Percentiles rank a stretch among this genome's conserved stretches.
Evolutionary conservation across 305 asterid species (phyloP).

Genomic region (Solanum chacoense): DNA sequence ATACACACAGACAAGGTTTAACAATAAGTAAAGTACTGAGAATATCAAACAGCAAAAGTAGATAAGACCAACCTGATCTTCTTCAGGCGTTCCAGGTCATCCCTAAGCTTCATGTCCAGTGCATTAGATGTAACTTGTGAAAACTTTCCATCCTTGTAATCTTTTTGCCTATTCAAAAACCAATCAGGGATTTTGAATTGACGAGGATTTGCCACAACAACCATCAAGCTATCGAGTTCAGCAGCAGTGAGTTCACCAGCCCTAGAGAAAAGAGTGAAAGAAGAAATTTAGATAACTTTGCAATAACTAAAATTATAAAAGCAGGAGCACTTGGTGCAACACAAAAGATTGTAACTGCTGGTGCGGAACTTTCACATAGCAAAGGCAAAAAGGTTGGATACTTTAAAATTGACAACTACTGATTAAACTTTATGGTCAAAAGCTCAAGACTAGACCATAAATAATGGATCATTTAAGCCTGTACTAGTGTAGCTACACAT

Average conservation of each 20-base stretch:
- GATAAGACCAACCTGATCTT: constrained; percentile 13
- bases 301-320: background rate
- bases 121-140: constrained; percentile 22
- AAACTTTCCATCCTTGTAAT: constrained; percentile 18
- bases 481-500: background rate
- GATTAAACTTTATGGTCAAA: background rate
- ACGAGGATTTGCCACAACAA: constrained; percentile 15
- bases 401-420: background rate
- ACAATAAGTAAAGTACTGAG: background rate
- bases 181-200: constrained; percentile 22
- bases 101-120: constrained; percentile 19
- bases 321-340: background rate
- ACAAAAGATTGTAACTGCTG: background rate
- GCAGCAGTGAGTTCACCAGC: constrained; percentile 19
- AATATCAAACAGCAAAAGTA: background rate
- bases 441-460: background rate
- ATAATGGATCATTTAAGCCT: background rate
- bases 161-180: constrained; percentile 20
- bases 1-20: background rate
- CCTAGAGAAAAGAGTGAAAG: background rate
- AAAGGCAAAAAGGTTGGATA: background rate
- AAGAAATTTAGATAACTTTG: background rate
- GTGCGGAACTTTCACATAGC: background rate
- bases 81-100: constrained; percentile 23
- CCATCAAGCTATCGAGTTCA: constrained; percentile 15